Conservation (phyloP, 345 rosid genomes). For the Eucalyptus leucophloia region DNA sequence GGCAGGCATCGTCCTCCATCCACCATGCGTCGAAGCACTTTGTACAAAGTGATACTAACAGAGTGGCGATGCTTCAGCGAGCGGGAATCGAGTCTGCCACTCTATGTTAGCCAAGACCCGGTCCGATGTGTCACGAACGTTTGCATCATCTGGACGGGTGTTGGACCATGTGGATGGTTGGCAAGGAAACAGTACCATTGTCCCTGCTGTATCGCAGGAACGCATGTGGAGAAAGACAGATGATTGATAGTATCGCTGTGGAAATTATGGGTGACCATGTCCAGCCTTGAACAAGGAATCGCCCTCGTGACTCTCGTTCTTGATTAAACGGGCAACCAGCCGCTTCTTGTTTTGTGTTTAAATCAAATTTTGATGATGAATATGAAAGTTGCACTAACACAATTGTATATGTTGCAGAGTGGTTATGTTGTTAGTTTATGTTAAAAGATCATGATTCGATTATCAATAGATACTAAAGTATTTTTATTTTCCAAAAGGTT, state of each 20-base stretch:
- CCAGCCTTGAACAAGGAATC: not conserved
- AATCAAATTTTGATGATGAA: not conserved
- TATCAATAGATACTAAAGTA: fast-evolving
- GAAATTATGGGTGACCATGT: not conserved
- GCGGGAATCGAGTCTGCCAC: not conserved
- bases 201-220: not conserved
- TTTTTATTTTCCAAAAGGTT: not conserved
- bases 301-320: not conserved
- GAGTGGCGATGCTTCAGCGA: not conserved
- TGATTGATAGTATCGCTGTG: not conserved
- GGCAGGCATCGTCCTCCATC: not conserved
- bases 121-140: not conserved
- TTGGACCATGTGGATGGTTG: not conserved
- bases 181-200: not conserved
- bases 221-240: not conserved
- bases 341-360: not conserved
- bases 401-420: not conserved
- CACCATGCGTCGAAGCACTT: not conserved
- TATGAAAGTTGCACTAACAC: not conserved
- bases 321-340: not conserved
- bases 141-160: not conserved
- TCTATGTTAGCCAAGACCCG: not conserved
- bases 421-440: not conserved
- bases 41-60: not conserved
- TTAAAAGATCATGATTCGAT: not conserved